Base-by-base conservation (phyloP, 305 asterid genomes). In the Solanum aculeatissimum region DNA sequence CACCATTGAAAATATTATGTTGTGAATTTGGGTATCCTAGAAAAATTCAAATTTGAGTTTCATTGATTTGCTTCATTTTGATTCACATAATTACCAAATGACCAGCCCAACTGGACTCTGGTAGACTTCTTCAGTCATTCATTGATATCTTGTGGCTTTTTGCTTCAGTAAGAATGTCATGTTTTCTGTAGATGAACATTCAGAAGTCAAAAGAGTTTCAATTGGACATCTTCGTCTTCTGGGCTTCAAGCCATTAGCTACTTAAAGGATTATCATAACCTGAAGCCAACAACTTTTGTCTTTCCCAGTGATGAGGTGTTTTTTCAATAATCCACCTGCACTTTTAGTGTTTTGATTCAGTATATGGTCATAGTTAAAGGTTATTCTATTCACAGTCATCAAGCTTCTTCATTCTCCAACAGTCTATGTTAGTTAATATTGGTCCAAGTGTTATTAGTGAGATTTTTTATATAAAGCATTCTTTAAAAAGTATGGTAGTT, bases 211-310 rank as follows among this genome's bases (percentile, higher is more conserved):
- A 89, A 95, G 96, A 89, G 91, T 91, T 83, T 90, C 98, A 84
- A 88, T 89, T 79, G 97, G 97, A 72, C 96, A 95, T 85, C 94
- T 96, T 78, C 92, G 93, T 80, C 97, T 96, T 87, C 91, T 95
- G 45, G 98, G 98, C 68, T 96, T 96, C 97, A 96, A 96, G 93
- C 95, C 98, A n/a, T 88, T 96, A 91, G 93, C 88, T 95, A 95
- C 90, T 90, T 96, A 70, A 91, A 91, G 89, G 96, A 93, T 85
- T 93, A 93, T 88, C 95, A 96, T 92, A 96, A 96, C 92, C 88
- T 95, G 91, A 92, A 92, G 93, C 99, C 98, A 82, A 91, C 99
- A 58, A 93, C 98, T 87, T 95, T 96, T 88, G 87, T 94, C 83
- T 95, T 92, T 85, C 99, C 99, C n/a, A 92, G 97, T 83, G 98